Evolutionary conservation across 805 yeast species (phyloP).

Genomic region (Tetrapisispora fleetii): DNA sequence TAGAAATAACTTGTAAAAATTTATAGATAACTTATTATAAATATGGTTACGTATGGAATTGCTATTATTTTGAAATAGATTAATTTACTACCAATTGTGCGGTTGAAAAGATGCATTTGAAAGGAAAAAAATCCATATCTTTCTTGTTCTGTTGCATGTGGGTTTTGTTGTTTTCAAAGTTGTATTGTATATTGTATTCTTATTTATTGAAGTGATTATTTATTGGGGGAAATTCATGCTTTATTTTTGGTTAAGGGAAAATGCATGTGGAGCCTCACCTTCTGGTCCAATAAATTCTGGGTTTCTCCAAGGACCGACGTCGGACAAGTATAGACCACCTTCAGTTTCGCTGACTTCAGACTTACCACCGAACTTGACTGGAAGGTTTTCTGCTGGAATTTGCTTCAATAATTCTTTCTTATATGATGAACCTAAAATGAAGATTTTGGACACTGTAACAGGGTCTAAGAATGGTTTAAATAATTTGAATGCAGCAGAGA

Average conservation of each 20-base stretch:
- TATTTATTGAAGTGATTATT: not conserved
- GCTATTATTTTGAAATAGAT: not conserved
- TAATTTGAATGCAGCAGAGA: conserved; percentile 82
- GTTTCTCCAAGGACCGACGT: conserved; percentile 97
- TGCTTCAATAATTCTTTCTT: conserved; percentile 78
- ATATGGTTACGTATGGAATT: not conserved
- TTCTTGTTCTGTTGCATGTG: too few relatives aligned
- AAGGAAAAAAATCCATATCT: too few relatives aligned
- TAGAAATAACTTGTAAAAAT: too few relatives aligned
- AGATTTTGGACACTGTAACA: conserved; percentile 91
- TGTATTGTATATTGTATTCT: not conserved
- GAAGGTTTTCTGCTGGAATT: conserved; percentile 88
- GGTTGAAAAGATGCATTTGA: not conserved
- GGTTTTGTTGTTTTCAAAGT: too few relatives aligned
- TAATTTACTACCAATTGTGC: too few relatives aligned
- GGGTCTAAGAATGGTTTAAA: conserved; percentile 95
- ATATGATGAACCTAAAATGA: conserved; percentile 72
- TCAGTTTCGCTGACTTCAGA: conserved; percentile 56
- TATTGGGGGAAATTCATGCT: not conserved
- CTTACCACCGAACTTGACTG: conserved; percentile 80
- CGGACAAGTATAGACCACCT: conserved; percentile 79
- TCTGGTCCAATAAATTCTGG: conserved; percentile 83
- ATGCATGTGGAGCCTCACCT: conserved; percentile 77
- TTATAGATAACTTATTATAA: not conserved
- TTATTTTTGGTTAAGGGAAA: conserved; percentile 14